Conservation (phyloP, 2,329 filamentous ascomycete species). For the Fusarium compactum region DNA sequence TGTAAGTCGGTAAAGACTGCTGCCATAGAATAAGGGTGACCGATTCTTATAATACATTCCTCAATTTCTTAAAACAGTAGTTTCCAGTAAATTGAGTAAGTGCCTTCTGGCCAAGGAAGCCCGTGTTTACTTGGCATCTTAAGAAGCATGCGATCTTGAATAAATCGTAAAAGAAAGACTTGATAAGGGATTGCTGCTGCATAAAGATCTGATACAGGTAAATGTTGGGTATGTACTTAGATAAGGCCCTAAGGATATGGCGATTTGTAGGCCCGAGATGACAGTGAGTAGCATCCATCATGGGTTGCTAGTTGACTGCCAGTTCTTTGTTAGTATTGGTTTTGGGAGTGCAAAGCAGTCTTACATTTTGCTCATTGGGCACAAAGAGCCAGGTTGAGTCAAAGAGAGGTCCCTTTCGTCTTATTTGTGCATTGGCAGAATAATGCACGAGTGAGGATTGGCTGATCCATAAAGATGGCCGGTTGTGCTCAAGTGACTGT, state of each 20-base stretch:
- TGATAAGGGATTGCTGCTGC: neutral
- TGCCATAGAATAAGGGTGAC: neutral
- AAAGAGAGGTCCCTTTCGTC: too few relatives aligned
- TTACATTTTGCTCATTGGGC: neutral
- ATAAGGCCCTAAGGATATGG: neutral
- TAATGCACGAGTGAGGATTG: neutral
- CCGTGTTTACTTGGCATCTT: neutral
- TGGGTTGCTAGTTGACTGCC: too few relatives aligned
- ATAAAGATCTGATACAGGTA: neutral
- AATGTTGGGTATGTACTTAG: neutral
- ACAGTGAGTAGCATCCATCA: too few relatives aligned
- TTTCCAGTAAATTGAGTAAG: neutral
- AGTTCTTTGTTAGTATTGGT: too few relatives aligned
- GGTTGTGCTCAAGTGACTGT: neutral
- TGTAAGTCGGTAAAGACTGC: neutral
- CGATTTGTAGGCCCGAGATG: neutral
- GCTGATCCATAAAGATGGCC: neutral
- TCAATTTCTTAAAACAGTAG: neutral
- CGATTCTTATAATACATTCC: neutral
- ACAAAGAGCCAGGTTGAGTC: neutral
- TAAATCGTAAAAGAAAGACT: too few relatives aligned
- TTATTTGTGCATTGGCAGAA: neutral
- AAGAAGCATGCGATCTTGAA: too few relatives aligned
- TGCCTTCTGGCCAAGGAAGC: fast-evolving
- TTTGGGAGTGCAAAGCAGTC: too few relatives aligned